Base-by-base conservation (phyloP, 495 filamentous ascomycete species). In the Halenospora varia region DNA sequence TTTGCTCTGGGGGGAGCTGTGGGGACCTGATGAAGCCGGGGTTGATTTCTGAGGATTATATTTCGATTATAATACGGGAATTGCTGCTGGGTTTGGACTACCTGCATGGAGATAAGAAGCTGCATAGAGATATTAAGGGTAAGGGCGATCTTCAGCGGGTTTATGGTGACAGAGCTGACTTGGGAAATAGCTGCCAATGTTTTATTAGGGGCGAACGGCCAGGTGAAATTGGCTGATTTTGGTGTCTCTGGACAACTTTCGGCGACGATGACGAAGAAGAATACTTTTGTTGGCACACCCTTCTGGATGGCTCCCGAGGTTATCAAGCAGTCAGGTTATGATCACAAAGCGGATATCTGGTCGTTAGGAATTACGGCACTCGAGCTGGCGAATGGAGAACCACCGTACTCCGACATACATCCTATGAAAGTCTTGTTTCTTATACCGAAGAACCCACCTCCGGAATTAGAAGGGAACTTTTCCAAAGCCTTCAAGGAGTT, bases 251-350 rank as follows among this genome's bases (percentile, higher is more conserved):
- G 93, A 13, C 94, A 98, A 66, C 78, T 98, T n/a, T 92, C 93
- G 20, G 90, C 91, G 1, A 97, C 94, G n/a, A 97, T 97, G 89
- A 96, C 95, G 22, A 96, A 97, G 74, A 96, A 96, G 71, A 98
- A 97, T 66, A 98, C 94, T 0, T 98, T 98, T 68, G 94, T 98
- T 20, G 94, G 94, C 13, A 97, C 94, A 2, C 94, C 94, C 0
- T 98, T 97, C 73, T 98, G 94, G 94, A 98, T 98, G 94, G 94
- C 94, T 9, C 94, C 94, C 8, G 94, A 98, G 71, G 94, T 98
- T 25, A 98, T 98, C 71, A 96, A 96, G 75, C 92, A 96, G 68
- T 94, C 90, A 49, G 94, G 94, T 45, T 98, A 98, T 71, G 93
- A 97, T 66, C 92, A 96, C 73, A 98, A 97, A 74, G 95, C 94